phyloP scores from a whole-genome alignment of 495 filamentous ascomycete species.

The Apodospora peruviana region DNA sequence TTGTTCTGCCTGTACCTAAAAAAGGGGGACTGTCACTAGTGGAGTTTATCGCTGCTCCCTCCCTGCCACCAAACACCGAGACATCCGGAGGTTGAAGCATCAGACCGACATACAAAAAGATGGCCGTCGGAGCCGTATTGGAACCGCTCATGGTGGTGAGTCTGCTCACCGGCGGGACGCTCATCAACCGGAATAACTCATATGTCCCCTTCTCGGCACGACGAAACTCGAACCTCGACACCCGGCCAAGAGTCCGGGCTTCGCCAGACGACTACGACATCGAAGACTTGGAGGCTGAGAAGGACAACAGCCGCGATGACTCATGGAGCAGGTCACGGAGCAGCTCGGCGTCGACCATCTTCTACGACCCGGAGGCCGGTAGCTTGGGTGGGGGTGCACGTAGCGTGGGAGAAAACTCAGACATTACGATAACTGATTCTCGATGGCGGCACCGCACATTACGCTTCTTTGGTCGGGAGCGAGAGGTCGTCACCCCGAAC shows the following conservation, averaged over 20 bases:
- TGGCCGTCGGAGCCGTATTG: constrained; percentile 29
- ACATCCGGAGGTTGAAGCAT: not conserved
- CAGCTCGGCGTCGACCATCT: constrained; percentile 16
- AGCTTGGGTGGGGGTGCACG: not conserved
- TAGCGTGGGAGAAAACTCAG: not conserved
- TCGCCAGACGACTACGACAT: constrained; percentile 7
- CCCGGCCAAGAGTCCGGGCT: not conserved
- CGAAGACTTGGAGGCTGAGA: not conserved
- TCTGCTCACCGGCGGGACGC: constrained; percentile 24
- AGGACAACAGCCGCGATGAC: not conserved
- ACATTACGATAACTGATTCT: not conserved
- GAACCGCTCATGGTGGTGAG: constrained; percentile 29
- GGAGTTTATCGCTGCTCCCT: not conserved
- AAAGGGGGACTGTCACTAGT: too few species aligned
- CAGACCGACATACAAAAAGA: constrained; percentile 4
- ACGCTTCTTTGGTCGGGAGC: constrained; percentile 18
- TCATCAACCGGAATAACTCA: constrained; percentile 28
- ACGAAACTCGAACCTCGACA: not conserved
- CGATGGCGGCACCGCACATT: constrained; percentile 15
- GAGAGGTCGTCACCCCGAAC: constrained; percentile 21
- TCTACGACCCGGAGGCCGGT: constrained; percentile 5
- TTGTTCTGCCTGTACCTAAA: not conserved
- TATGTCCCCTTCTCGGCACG: not conserved
- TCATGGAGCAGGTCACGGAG: constrained; percentile 11
- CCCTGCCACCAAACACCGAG: not conserved